Percentiles rank a stretch among this genome's conserved stretches.
phyloP scores from a whole-genome alignment of 257 asterid genomes.

The Solanum medicagineum region DNA sequence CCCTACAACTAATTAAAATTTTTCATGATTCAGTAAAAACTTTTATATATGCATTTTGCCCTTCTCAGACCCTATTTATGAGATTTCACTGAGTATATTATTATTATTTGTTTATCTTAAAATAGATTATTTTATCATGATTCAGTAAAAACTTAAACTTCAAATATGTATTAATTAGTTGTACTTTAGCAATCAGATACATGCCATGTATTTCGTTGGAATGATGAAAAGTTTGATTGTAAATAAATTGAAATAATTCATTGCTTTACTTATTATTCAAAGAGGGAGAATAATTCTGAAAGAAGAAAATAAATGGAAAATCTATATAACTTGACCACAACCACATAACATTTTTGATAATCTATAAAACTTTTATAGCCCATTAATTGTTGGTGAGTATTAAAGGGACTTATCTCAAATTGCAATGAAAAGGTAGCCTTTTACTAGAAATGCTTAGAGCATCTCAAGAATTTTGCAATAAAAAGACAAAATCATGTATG shows the following conservation, averaged over 20 bases:
- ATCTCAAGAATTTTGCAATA: conserved; percentile 19
- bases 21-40: not conserved
- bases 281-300: not conserved
- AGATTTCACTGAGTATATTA: too few species aligned
- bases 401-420: conserved; percentile 10
- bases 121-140: not conserved
- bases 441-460: conserved; percentile 12
- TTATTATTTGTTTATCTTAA: not conserved
- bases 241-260: not conserved
- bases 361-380: conserved; percentile 6
- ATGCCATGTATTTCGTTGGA: not conserved
- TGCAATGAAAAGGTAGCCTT: conserved; percentile 10
- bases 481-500: conserved; percentile 12
- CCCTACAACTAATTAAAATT: not conserved
- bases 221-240: not conserved
- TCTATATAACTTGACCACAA: not conserved
- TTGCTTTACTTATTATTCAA: too few species aligned
- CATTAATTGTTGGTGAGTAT: conserved; percentile 24
- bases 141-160: not conserved
- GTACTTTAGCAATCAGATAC: not conserved
- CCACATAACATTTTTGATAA: not conserved
- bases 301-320: not conserved
- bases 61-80: too few species aligned
- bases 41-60: not conserved
- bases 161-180: not conserved